A percentile compares a stretch with the other conserved stretches of the same genome.
Conservation (phyloP, 108 stramenopile species). For the Fragilariopsis cylindrus region DNA sequence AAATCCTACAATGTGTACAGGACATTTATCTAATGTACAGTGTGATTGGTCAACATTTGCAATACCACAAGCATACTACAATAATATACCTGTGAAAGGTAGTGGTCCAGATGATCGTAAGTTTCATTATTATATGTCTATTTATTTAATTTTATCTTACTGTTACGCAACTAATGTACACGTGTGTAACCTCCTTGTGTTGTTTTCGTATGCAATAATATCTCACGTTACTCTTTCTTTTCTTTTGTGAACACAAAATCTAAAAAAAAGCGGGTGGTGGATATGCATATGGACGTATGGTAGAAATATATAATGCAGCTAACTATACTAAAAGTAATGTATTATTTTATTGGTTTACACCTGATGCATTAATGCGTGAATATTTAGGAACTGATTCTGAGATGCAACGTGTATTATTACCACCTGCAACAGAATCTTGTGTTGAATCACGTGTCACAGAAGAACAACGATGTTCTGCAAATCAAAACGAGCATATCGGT, state of each 20-base stretch:
- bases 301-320: conserved; percentile 38
- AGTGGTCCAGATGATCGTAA: not conserved
- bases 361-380: conserved; percentile 27
- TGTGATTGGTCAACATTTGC: conserved; percentile 16
- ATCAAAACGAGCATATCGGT: conserved; percentile 26
- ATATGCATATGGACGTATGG: conserved; percentile 27
- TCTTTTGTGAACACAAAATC: too few relatives aligned
- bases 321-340: conserved; percentile 41
- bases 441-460: conserved; percentile 1
- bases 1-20: conserved; percentile 24
- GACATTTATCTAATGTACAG: conserved; percentile 17
- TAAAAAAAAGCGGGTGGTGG: not conserved
- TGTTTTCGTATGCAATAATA: too few relatives aligned
- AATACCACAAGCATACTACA: conserved; percentile 18
- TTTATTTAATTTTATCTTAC: too few relatives aligned
- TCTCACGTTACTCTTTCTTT: too few relatives aligned
- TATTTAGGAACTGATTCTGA: conserved; percentile 38
- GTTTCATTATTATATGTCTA: too few relatives aligned
- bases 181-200: too few relatives aligned
- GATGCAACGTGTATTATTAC: conserved; percentile 22
- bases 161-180: too few relatives aligned
- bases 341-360: conserved; percentile 37
- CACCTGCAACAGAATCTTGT: conserved; percentile 31
- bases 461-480: conserved; percentile 10
- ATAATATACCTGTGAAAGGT: conserved; percentile 13